phyloP scores from a whole-genome alignment of 345 rosid genomes.

The Xanthoceras sorbifolium region DNA sequence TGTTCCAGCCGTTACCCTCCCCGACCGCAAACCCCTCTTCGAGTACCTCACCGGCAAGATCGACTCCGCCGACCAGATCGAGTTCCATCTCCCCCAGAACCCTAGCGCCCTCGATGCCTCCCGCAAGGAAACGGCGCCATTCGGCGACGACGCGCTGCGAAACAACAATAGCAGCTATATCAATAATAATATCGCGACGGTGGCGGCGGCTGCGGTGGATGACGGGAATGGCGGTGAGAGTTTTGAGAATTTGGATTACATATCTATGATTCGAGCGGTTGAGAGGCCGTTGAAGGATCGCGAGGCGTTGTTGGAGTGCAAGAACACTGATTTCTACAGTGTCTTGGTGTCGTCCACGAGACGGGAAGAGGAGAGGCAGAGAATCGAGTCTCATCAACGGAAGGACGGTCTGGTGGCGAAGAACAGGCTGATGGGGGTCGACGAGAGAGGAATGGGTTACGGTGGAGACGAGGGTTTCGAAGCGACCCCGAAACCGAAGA shows the following conservation, averaged over 20 bases:
- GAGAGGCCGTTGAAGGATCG: constrained; percentile 87
- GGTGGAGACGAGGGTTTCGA: constrained; percentile 73
- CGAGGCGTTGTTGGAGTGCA: constrained; percentile 67
- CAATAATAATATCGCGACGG: constrained; percentile 16
- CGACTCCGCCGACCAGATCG: constrained; percentile 68
- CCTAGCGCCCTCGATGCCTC: neutral
- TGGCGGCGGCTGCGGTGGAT: constrained; percentile 32
- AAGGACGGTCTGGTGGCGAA: constrained; percentile 96
- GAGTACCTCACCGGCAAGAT: constrained; percentile 81
- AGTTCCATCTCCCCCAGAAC: constrained; percentile 56
- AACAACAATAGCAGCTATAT: constrained; percentile 5
- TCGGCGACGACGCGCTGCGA: neutral
- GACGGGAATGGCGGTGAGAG: constrained; percentile 31
- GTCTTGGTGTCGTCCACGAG: constrained; percentile 75
- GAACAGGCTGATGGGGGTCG: constrained; percentile 79
- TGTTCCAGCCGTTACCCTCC: constrained; percentile 67
- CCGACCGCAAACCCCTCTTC: constrained; percentile 82
- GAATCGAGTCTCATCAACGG: constrained; percentile 87
- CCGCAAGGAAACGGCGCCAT: constrained; percentile 2
- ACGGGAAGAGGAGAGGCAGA: constrained; percentile 87
- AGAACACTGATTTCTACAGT: constrained; percentile 72
- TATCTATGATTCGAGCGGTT: constrained; percentile 47
- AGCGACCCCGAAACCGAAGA: constrained; percentile 55
- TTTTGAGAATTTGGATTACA: constrained; percentile 25
- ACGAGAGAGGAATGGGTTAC: constrained; percentile 71